Percentiles rank a stretch among this genome's conserved stretches.
phyloP scores from a whole-genome alignment of 2,329 filamentous ascomycete species.

The Coniella lustricola region DNA sequence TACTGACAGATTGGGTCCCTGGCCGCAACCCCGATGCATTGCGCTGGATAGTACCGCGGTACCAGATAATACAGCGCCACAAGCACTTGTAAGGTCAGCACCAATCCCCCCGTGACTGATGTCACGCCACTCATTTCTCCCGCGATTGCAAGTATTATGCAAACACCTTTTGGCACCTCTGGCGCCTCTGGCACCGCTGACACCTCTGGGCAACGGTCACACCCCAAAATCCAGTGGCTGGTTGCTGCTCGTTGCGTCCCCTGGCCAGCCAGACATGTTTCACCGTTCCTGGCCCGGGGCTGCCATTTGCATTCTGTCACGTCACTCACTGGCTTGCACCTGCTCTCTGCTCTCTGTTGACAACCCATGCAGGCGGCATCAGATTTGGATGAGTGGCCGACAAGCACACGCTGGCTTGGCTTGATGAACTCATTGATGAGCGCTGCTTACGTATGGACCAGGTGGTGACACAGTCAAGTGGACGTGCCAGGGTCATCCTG shows the following conservation, averaged over 20 bases:
- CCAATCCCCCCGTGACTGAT: neutral
- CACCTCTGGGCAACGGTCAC: no score
- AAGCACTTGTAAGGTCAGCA: no score
- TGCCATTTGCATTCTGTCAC: neutral
- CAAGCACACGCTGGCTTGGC: no score
- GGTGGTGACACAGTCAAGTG: no score
- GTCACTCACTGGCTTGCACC: no score
- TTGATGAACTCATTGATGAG: neutral
- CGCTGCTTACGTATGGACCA: neutral
- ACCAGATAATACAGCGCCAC: no score
- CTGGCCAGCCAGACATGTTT: neutral
- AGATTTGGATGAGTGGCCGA: no score
- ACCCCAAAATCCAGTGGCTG: neutral
- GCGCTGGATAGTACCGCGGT: neutral
- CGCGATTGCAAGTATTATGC: no score
- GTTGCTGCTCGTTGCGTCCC: neutral
- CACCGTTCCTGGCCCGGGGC: neutral
- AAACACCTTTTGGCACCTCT: neutral
- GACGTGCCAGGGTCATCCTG: slow-evolving; percentile 7
- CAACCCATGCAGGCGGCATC: no score
- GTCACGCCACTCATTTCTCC: slow-evolving; percentile 3
- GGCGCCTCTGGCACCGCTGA: no score
- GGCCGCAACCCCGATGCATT: neutral
- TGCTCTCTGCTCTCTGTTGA: no score
- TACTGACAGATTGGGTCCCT: no score